Percentiles rank a stretch among this genome's conserved stretches.
Evolutionary conservation across 352 stramenopile species (phyloP).

Genomic region (Globisporangium canariense): DNA sequence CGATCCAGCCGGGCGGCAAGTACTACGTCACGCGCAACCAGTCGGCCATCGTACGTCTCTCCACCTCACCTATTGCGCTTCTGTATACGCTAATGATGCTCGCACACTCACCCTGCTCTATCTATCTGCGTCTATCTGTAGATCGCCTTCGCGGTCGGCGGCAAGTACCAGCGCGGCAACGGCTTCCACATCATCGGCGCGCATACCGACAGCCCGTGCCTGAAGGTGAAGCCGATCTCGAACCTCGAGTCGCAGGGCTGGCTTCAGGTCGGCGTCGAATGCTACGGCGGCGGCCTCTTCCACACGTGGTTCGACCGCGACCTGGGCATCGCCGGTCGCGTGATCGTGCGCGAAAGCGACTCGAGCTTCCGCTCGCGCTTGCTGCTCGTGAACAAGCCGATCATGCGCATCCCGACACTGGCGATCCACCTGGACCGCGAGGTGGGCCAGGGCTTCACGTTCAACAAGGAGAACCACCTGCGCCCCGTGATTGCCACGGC

Average conservation of each 20-base stretch:
- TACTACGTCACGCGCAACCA: conserved; percentile 98
- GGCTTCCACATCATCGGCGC: conserved; percentile 96
- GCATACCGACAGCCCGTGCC: conserved; percentile 95
- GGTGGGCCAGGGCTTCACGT: conserved; percentile 86
- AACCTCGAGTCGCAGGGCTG: conserved; percentile 86
- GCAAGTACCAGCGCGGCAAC: conserved; percentile 88
- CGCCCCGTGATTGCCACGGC: conserved; percentile 89
- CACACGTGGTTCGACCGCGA: conserved; percentile 99
- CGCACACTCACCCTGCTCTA: background rate
- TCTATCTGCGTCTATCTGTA: conserved; percentile 6
- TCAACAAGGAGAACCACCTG: conserved; percentile 97
- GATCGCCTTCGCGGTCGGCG: conserved; percentile 93
- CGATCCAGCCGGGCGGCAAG: conserved; percentile 83
- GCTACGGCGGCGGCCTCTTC: conserved; percentile 92
- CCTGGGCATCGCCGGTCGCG: conserved; percentile 89
- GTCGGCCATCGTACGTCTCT: conserved; percentile 80
- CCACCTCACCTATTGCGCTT: background rate
- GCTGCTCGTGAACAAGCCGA: conserved; percentile 92
- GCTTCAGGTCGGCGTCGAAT: conserved; percentile 82
- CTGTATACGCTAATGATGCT: background rate
- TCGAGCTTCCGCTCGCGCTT: conserved; percentile 70
- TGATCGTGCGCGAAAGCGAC: conserved; percentile 87
- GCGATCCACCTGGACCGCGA: conserved; percentile 96
- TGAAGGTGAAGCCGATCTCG: conserved; percentile 95
- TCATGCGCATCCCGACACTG: conserved; percentile 96